phyloP scores from a whole-genome alignment of 345 rosid genomes.

The Ceriops decandra region DNA sequence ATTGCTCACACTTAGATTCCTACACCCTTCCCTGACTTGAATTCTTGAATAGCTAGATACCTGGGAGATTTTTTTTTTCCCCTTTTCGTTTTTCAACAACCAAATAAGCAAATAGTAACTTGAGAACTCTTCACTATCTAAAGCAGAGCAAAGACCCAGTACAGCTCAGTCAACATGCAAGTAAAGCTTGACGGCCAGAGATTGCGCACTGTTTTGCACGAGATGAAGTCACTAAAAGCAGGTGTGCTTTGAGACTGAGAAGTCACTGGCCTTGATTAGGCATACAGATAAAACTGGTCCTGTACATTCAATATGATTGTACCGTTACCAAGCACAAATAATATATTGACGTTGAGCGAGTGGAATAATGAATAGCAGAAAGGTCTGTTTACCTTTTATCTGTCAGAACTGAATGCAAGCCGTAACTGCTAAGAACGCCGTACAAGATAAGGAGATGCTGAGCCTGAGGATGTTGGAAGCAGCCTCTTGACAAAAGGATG shows the following conservation, averaged over 20 bases:
- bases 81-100: background rate
- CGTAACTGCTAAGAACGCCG: conserved; percentile 23
- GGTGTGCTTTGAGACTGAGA: background rate
- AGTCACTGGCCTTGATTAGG: background rate
- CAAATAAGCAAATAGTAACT: background rate
- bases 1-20: conserved; percentile 6
- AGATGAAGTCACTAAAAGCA: background rate
- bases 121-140: conserved; percentile 1
- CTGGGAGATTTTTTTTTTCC: background rate
- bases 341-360: background rate
- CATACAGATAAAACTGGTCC: background rate
- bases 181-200: background rate
- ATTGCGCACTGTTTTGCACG: background rate
- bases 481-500: conserved; percentile 73
- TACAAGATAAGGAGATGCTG: conserved; percentile 46
- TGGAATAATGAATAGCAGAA: background rate
- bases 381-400: conserved; percentile 15
- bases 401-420: background rate
- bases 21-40: background rate
- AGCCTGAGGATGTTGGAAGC: conserved; percentile 40
- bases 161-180: background rate
- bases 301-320: too few relatives aligned
- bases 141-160: background rate
- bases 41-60: background rate
- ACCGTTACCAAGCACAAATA: background rate